Percentiles rank a stretch among this genome's conserved stretches.
These are phyloP conservation scores for Saccharomycopsis olivae DNA, from an alignment of 805 yeast genomes.

Conservation along the genomic window DNA sequence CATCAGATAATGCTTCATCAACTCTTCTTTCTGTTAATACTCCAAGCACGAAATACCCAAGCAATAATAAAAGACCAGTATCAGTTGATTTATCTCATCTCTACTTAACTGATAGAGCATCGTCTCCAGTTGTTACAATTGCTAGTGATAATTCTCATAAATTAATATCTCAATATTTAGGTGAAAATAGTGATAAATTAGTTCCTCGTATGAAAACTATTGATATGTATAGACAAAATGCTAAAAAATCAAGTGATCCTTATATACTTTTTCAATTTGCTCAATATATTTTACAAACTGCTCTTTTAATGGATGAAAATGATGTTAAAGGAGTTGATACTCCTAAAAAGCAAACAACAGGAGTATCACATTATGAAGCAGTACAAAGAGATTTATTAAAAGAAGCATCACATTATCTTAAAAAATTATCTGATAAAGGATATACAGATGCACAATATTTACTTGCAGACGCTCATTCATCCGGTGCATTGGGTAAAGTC, in stretches of 20 bases:
- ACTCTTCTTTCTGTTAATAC: no score
- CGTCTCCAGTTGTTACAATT: constrained; percentile 20
- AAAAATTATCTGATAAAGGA: constrained; percentile 66
- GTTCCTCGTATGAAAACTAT: constrained; percentile 74
- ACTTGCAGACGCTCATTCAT: constrained; percentile 79
- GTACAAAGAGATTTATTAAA: constrained; percentile 41
- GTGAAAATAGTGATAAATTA: constrained; percentile 36
- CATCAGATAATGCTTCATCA: no score
- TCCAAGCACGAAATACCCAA: no score
- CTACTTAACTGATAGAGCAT: constrained; percentile 26
- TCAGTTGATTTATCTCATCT: constrained; percentile 34
- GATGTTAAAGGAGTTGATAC: constrained; percentile 7
- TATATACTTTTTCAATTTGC: constrained; percentile 84
- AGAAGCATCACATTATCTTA: constrained; percentile 66
- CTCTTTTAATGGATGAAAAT: constrained; percentile 42
- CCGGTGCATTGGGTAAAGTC: constrained; percentile 73
- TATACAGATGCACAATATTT: constrained; percentile 86
- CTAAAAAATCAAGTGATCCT: constrained; percentile 77
- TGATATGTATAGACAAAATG: constrained; percentile 79
- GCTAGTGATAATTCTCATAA: constrained; percentile 38
- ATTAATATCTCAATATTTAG: constrained; percentile 41
- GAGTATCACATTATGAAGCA: constrained; percentile 1
- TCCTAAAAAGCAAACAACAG: neutral
- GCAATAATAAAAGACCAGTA: no score
- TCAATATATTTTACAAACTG: constrained; percentile 80